Percentiles rank a stretch among this genome's conserved stretches.
These are phyloP conservation scores for Saccharum hybrid DNA, from an alignment of 202 grass and related monocot genomes.

Conservation along the genomic window DNA sequence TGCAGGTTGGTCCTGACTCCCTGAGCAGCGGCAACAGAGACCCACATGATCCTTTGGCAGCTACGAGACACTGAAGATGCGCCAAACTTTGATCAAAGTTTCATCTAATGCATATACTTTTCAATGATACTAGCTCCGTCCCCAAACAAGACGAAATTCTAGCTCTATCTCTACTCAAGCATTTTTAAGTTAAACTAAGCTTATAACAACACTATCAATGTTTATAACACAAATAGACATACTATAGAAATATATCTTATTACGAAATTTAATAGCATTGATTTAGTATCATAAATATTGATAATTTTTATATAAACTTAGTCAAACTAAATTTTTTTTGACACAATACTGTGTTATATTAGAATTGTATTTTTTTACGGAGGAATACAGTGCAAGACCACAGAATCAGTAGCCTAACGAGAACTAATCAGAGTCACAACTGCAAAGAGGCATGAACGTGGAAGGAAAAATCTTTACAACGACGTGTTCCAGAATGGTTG, in stretches of 20 bases:
- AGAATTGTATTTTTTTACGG: no score
- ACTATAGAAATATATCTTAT: background rate
- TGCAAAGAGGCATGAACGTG: background rate
- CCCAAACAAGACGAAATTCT: background rate
- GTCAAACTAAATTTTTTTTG: background rate
- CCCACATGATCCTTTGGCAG: conserved; percentile 1
- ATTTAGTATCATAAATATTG: background rate
- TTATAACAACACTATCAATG: background rate
- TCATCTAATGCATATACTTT: background rate
- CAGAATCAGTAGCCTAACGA: background rate
- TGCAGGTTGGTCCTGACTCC: conserved; percentile 12
- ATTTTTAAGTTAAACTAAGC: background rate
- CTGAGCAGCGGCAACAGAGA: conserved; percentile 16
- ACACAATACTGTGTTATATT: background rate
- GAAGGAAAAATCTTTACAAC: background rate
- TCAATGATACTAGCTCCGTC: background rate
- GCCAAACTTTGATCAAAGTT: background rate
- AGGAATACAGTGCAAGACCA: background rate
- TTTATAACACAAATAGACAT: background rate
- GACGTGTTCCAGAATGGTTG: conserved; percentile 2
- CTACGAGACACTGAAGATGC: background rate
- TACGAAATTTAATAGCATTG: no score
- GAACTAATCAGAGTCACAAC: background rate
- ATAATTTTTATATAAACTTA: background rate
- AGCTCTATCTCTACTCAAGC: background rate